A percentile compares a stretch with the other conserved stretches of the same genome.
Evolutionary conservation across 2,329 filamentous ascomycete species (phyloP).

Genomic region (Clarireedia hainanense): DNA sequence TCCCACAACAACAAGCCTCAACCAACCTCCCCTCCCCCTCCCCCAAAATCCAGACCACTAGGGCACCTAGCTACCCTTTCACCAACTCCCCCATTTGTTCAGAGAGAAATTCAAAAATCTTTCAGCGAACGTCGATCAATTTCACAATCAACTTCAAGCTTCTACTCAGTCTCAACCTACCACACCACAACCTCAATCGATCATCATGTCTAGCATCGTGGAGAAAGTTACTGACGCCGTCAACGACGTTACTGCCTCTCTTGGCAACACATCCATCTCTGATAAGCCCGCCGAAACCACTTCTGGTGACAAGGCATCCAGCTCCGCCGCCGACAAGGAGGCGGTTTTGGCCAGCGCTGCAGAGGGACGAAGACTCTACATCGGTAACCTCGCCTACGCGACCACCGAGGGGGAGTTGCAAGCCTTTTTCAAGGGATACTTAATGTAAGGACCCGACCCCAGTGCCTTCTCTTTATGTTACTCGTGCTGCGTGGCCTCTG

Average conservation of each 20-base stretch:
- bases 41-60: conserved; percentile 46
- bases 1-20: conserved; percentile 21
- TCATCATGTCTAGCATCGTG: conserved; percentile 77
- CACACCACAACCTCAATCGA: conserved; percentile 26
- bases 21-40: conserved; percentile 26
- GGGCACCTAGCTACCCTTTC: conserved; percentile 86
- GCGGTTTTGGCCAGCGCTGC: conserved; percentile 94
- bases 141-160: conserved; percentile 39
- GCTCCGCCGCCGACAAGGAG: conserved; percentile 58
- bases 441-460: conserved; percentile 67
- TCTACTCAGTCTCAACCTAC: conserved; percentile 40
- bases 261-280: conserved; percentile 58
- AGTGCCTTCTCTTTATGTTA: not conserved
- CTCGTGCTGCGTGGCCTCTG: not conserved
- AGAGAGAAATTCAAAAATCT: conserved; percentile 48
- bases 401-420: conserved; percentile 99
- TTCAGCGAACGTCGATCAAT: conserved; percentile 35
- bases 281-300: conserved; percentile 43
- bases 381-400: conserved; percentile 99
- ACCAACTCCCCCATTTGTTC: conserved; percentile 57
- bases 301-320: conserved; percentile 20
- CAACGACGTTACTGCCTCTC: conserved; percentile 65
- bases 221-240: conserved; percentile 62
- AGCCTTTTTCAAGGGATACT: conserved; percentile 99
- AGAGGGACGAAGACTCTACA: conserved; percentile 98